These are phyloP conservation scores for Thozetella sp. DNA, from an alignment of 495 filamentous ascomycete species.

Conservation along the genomic window DNA sequence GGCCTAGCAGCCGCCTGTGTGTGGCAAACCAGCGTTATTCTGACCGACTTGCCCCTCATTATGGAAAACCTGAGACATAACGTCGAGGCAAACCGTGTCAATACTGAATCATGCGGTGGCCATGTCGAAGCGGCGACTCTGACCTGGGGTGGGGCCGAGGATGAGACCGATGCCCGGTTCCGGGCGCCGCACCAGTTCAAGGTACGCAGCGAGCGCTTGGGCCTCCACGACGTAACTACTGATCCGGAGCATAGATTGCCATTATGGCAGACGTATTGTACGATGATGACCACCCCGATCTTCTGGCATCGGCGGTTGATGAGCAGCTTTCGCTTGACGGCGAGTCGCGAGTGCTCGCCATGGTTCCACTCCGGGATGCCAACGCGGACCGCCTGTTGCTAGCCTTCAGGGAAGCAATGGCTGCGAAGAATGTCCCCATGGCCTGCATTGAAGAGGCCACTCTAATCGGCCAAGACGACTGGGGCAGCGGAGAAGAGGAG, in stretches of 20 bases:
- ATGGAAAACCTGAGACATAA: constrained; percentile 44
- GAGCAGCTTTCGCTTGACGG: constrained; percentile 32
- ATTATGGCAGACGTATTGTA: constrained; percentile 48
- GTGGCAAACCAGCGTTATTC: constrained; percentile 37
- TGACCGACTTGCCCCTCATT: constrained; percentile 49
- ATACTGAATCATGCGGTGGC: constrained; percentile 34
- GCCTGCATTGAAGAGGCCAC: constrained; percentile 28
- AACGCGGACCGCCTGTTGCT: constrained; percentile 32
- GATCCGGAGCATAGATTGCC: constrained; percentile 26
- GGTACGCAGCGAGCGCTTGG: constrained; percentile 19
- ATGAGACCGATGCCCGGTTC: constrained; percentile 34
- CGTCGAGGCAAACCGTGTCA: constrained; percentile 30
- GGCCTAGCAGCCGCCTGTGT: constrained; percentile 50
- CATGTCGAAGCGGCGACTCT: constrained; percentile 32
- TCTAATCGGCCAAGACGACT: constrained; percentile 45
- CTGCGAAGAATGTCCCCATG: constrained; percentile 18
- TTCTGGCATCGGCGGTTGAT: constrained; percentile 40
- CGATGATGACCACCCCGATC: constrained; percentile 46
- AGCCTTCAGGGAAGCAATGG: constrained; percentile 25
- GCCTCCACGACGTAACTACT: not conserved
- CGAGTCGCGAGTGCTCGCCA: constrained; percentile 38
- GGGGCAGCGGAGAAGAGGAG: constrained; percentile 38
- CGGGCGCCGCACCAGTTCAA: constrained; percentile 30
- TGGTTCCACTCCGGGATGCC: constrained; percentile 45
- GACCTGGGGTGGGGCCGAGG: constrained; percentile 38